Evolutionary conservation across 2,329 filamentous ascomycete species (phyloP), one percentile per base, ranked within the genome.

Genomic region (Cercospora sojina): DNA sequence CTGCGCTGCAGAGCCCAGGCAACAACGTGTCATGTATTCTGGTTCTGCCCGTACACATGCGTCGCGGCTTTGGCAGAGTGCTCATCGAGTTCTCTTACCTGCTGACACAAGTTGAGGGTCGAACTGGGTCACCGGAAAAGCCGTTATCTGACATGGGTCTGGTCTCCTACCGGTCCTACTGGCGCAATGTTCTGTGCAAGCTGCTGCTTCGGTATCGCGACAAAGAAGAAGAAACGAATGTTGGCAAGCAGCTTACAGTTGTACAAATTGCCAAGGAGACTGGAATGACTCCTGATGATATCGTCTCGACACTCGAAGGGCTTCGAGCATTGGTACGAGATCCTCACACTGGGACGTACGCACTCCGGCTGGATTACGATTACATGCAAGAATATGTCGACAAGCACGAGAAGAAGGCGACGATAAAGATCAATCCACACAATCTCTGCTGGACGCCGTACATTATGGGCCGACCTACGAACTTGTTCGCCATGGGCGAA

Each of bases 11-110:
- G 47, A 78, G 73, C 41, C 77, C 77, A 29, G 77, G 77, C 59
- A 98, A 99, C 79, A 99, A 99, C 71, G 95, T 99, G 57, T 97
- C 93, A 8, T 99, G 95, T 79, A 99, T 99, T 72, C 82, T 99
- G 57, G 97, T 96, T 3, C 83, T 99, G 43, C 95, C 95, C 0
- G 97, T 98, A 63, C 95, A 98, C 76, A 94, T 97, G 81, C 90
- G 96, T 64, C 97, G 97, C 78, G 95, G 95, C 65, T 99, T 98
- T 73, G 95, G 96, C 5, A 94, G 97, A 75, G 88, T 98, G 23
- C 86, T 99, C 56, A 99, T 99, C 73, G 95, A 99, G 77, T 99
- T 99, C 77, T 99, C 95, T 1, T 99, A 99, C 76, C 88, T 99
- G 6, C 86, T 99, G 56, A 98, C 96, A 0, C 88, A 93, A 60